Percentiles rank a stretch among this genome's conserved stretches.
phyloP scores from a whole-genome alignment of 108 stramenopile species.

The Fragilaria crotonensis region DNA sequence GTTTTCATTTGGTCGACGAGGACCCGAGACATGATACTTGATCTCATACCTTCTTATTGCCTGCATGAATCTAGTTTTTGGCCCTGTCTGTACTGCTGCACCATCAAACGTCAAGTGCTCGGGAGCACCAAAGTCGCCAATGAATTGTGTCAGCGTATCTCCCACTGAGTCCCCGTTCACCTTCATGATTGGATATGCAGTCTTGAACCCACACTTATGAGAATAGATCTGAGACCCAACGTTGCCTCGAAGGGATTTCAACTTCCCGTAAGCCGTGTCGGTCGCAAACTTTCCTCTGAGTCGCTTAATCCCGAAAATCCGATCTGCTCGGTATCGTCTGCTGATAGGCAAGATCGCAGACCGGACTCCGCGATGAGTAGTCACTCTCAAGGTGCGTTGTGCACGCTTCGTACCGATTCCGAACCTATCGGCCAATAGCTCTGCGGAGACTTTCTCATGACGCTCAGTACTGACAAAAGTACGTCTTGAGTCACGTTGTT shows the following conservation, averaged over 20 bases:
- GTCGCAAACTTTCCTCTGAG: too few relatives aligned
- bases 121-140: neutral
- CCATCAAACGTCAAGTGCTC: neutral
- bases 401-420: slow-evolving; percentile 14
- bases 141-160: too few relatives aligned
- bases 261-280: slow-evolving; percentile 5
- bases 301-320: neutral
- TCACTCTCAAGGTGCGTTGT: slow-evolving; percentile 6
- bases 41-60: neutral
- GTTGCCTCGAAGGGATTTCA: slow-evolving; percentile 4
- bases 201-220: slow-evolving; percentile 4
- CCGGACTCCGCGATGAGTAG: slow-evolving; percentile 13
- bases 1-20: too few relatives aligned
- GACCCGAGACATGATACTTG: too few relatives aligned
- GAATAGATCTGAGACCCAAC: slow-evolving; percentile 1
- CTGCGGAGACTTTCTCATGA: neutral
- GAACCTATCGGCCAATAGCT: too few relatives aligned
- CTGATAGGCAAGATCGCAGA: too few relatives aligned
- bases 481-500: neutral
- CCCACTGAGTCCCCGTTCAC: too few relatives aligned
- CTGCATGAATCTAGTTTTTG: slow-evolving; percentile 10
- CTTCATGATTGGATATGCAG: too few relatives aligned
- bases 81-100: slow-evolving; percentile 10
- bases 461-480: too few relatives aligned
- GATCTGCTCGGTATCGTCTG: slow-evolving; percentile 21